phyloP scores from a whole-genome alignment of 2,329 filamentous ascomycete genomes.

The Aspergillus sp. region DNA sequence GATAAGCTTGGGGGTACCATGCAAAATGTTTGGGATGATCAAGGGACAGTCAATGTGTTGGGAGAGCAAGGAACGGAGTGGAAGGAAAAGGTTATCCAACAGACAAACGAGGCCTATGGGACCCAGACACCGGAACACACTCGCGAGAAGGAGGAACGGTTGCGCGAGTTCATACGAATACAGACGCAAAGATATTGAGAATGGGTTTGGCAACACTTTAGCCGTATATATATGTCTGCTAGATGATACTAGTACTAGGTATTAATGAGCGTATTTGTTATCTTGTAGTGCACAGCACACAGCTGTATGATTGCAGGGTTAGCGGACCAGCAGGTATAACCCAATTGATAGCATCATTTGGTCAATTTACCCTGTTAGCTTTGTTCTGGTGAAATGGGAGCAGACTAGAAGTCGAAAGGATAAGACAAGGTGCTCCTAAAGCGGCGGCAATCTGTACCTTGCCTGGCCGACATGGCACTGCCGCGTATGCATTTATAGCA shows the following conservation, averaged over 20 bases:
- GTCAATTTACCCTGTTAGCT: too few species aligned
- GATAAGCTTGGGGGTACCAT: constrained; percentile 58
- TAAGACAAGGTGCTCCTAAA: neutral
- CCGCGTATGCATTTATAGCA: neutral
- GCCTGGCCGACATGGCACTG: neutral
- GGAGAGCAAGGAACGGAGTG: constrained; percentile 44
- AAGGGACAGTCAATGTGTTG: constrained; percentile 36
- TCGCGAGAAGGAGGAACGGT: constrained; percentile 26
- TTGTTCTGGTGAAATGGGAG: too few species aligned
- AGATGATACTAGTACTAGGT: too few species aligned
- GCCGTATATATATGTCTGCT: neutral
- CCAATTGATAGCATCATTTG: too few species aligned
- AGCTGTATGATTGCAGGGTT: too few species aligned
- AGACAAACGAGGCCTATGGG: constrained; percentile 51
- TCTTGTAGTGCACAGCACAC: too few species aligned
- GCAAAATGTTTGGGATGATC: constrained; percentile 54
- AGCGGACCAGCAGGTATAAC: too few species aligned
- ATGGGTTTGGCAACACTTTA: neutral
- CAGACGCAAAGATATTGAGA: constrained; percentile 20
- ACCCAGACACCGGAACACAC: constrained; percentile 18
- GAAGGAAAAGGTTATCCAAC: constrained; percentile 48
- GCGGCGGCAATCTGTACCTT: neutral
- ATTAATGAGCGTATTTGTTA: too few species aligned
- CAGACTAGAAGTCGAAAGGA: neutral
- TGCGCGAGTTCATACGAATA: constrained; percentile 25